These are phyloP conservation scores for Thermomyces lanuginosus DNA, from an alignment of 2,329 filamentous ascomycete species.

Conservation along the genomic window DNA sequence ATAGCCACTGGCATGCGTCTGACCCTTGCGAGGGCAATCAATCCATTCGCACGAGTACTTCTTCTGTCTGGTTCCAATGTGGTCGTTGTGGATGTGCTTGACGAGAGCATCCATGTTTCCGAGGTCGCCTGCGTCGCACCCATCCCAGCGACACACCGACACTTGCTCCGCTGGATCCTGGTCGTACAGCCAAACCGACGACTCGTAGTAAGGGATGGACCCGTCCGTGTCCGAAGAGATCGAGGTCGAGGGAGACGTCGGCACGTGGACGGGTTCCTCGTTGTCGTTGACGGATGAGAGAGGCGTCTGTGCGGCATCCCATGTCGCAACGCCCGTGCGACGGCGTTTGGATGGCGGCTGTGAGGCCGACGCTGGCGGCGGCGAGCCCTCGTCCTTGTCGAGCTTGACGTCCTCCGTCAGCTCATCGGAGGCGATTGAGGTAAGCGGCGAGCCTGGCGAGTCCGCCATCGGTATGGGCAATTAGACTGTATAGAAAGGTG, in stretches of 20 bases:
- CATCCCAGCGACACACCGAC: slow-evolving; percentile 62
- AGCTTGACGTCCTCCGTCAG: slow-evolving; percentile 44
- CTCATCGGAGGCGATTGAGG: slow-evolving; percentile 46
- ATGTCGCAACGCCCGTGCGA: slow-evolving; percentile 28
- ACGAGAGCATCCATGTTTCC: slow-evolving; percentile 69
- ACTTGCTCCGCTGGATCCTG: slow-evolving; percentile 58
- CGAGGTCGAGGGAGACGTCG: slow-evolving; percentile 42
- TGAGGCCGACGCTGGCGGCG: slow-evolving; percentile 18
- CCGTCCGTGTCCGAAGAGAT: slow-evolving; percentile 85
- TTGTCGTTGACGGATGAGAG: slow-evolving; percentile 27
- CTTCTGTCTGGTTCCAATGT: slow-evolving; percentile 84
- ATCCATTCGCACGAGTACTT: slow-evolving; percentile 98
- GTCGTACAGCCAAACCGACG: slow-evolving; percentile 25
- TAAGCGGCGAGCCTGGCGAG: slow-evolving; percentile 47
- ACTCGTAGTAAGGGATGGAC: slow-evolving; percentile 59
- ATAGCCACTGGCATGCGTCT: slow-evolving; percentile 88
- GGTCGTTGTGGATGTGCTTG: slow-evolving; percentile 75
- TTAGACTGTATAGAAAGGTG: not conserved
- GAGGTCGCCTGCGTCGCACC: slow-evolving; percentile 53
- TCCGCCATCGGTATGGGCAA: slow-evolving; percentile 28
- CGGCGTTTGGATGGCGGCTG: slow-evolving; percentile 34
- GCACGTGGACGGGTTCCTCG: too few species aligned
- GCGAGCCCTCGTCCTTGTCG: slow-evolving; percentile 32
- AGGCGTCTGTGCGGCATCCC: slow-evolving; percentile 37
- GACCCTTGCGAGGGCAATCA: slow-evolving; percentile 73